phyloP scores from a whole-genome alignment of 2,329 filamentous ascomycete species.

The Fusarium cicatricum region DNA sequence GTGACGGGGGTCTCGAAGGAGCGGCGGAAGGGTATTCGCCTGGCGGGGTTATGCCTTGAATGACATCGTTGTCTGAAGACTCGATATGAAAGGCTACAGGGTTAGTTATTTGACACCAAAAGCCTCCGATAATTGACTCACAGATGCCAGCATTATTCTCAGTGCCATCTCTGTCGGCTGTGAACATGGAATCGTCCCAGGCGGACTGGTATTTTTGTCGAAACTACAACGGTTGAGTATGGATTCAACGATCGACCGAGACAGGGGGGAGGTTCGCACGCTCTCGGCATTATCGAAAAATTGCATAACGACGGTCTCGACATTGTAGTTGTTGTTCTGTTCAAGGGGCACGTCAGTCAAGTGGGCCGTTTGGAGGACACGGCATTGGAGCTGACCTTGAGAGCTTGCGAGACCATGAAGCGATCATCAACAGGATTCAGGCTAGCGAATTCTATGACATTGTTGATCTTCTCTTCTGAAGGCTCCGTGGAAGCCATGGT shows the following conservation, averaged over 20 bases:
- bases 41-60: conserved; percentile 55
- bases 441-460: conserved; percentile 54
- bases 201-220: conserved; percentile 54
- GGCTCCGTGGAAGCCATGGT: conserved; percentile 48
- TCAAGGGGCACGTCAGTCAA: conserved; percentile 14
- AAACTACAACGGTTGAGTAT: conserved; percentile 49
- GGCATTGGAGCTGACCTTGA: conserved; percentile 47
- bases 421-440: conserved; percentile 50
- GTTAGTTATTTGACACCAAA: conserved; percentile 34
- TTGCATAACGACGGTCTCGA: conserved; percentile 59
- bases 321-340: conserved; percentile 54
- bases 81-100: conserved; percentile 64
- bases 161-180: conserved; percentile 60
- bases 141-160: conserved; percentile 54
- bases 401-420: conserved; percentile 50
- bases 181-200: conserved; percentile 66
- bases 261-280: conserved; percentile 35
- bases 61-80: conserved; percentile 54
- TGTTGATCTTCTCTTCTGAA: conserved; percentile 48
- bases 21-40: conserved; percentile 54
- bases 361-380: not conserved
- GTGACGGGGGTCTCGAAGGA: conserved; percentile 69
- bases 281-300: conserved; percentile 58
- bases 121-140: conserved; percentile 40
- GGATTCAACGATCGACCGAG: not conserved